Evolutionary conservation across 495 filamentous ascomycete genomes (phyloP).

Genomic region (Hypoxylon fragiforme): DNA sequence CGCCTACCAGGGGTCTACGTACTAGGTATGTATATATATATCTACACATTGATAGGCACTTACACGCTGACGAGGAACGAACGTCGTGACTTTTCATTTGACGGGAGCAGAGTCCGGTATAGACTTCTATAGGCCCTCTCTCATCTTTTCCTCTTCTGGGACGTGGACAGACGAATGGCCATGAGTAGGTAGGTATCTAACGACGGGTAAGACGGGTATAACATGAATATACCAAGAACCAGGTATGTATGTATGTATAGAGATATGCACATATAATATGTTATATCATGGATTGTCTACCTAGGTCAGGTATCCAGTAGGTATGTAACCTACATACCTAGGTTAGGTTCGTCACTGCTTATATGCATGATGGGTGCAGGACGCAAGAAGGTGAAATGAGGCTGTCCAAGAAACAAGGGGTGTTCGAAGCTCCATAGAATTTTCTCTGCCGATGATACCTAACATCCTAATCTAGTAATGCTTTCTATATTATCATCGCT

Average conservation of each 20-base stretch:
- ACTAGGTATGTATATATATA: too few species aligned
- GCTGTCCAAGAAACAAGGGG: conserved; percentile 1
- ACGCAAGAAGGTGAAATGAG: conserved; percentile 1
- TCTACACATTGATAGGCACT: too few species aligned
- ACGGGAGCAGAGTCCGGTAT: conserved; percentile 6
- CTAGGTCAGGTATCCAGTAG: background rate
- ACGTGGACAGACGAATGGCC: too few species aligned
- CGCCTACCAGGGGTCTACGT: too few species aligned
- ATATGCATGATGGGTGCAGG: conserved; percentile 16
- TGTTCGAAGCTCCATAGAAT: background rate
- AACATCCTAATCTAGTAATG: too few species aligned
- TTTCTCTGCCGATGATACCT: background rate
- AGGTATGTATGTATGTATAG: too few species aligned
- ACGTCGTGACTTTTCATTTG: conserved; percentile 6
- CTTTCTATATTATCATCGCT: too few species aligned
- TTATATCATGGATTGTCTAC: background rate
- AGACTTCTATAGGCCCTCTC: background rate
- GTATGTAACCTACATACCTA: too few species aligned
- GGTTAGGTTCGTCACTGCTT: conserved; percentile 14
- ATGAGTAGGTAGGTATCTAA: background rate
- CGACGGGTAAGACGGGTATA: background rate
- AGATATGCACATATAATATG: too few species aligned
- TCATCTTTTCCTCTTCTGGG: background rate
- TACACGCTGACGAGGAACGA: background rate
- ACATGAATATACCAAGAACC: background rate